These are phyloP conservation scores for Hypoxylon fragiforme DNA, from an alignment of 495 filamentous ascomycete species.

Conservation along the genomic window DNA sequence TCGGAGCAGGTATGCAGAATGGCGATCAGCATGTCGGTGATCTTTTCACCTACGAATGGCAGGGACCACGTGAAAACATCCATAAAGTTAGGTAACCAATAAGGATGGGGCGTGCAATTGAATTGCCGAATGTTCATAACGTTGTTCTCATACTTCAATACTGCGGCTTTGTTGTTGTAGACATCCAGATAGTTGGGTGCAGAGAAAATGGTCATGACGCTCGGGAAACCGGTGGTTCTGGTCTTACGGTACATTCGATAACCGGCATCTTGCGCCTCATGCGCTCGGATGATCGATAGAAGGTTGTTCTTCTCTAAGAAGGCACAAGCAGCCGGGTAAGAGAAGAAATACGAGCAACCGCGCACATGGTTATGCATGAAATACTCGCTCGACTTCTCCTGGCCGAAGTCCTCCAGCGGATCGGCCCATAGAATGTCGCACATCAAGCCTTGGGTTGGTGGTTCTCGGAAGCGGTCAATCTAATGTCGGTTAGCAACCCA, in stretches of 20 bases:
- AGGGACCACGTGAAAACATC: conserved; percentile 99
- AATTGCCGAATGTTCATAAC: conserved; percentile 99
- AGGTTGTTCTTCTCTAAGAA: conserved; percentile 99
- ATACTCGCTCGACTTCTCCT: conserved; percentile 96
- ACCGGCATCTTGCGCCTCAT: conserved; percentile 97
- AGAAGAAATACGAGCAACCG: conserved; percentile 99
- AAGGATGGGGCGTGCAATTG: conserved; percentile 98
- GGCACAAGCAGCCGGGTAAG: conserved; percentile 95
- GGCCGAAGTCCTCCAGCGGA: conserved; percentile 97
- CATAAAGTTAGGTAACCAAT: conserved; percentile 99
- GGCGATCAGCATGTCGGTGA: conserved; percentile 98
- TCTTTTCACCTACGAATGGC: conserved; percentile 98
- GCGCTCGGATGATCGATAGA: conserved; percentile 95
- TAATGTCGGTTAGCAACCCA: conserved; percentile 39
- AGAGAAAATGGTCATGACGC: conserved; percentile 99
- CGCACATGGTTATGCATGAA: conserved; percentile 98
- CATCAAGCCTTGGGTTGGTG: conserved; percentile 96
- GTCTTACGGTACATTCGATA: conserved; percentile 99
- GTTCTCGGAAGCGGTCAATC: conserved; percentile 98
- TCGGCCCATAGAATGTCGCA: conserved; percentile 99
- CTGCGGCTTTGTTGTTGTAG: conserved; percentile 99
- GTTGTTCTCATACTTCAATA: conserved; percentile 99
- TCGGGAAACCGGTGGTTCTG: conserved; percentile 94
- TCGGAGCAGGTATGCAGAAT: conserved; percentile 98
- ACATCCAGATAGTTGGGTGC: conserved; percentile 98